Conservation (phyloP, 495 filamentous ascomycete species). For the Hypoxylon perforatum region DNA sequence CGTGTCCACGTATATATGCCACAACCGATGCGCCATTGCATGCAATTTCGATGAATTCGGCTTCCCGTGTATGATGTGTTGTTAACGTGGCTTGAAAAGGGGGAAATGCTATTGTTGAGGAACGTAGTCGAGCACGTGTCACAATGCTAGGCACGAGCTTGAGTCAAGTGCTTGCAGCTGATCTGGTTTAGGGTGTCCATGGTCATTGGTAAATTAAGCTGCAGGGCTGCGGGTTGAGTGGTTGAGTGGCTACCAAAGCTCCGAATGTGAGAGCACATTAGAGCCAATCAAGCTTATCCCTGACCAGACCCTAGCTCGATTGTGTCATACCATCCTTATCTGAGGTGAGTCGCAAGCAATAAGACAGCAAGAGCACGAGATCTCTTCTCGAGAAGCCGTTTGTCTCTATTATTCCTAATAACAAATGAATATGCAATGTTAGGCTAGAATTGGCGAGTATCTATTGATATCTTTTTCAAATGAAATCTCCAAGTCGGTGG, state of each 20-base stretch:
- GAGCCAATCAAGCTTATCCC: constrained; percentile 23
- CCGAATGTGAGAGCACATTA: constrained; percentile 9
- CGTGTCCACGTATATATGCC: neutral
- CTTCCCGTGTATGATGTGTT: constrained; percentile 12
- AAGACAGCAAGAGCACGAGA: too few relatives aligned
- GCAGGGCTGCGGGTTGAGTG: constrained; percentile 33
- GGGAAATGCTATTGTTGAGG: constrained; percentile 17
- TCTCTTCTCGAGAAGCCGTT: neutral
- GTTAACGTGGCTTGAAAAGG: neutral
- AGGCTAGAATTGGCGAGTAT: neutral
- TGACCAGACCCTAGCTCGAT: constrained; percentile 32
- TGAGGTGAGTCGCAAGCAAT: constrained; percentile 28
- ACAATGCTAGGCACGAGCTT: constrained; percentile 20
- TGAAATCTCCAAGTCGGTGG: constrained; percentile 10
- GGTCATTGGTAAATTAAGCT: constrained; percentile 11
- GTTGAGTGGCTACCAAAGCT: constrained; percentile 31
- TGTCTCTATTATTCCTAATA: too few relatives aligned
- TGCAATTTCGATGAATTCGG: neutral
- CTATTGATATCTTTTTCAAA: too few relatives aligned
- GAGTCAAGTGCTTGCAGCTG: constrained; percentile 34
- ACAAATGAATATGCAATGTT: too few relatives aligned
- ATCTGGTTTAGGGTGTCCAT: constrained; percentile 15
- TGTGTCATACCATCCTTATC: constrained; percentile 44
- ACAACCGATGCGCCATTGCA: neutral
- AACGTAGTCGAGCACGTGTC: constrained; percentile 36